These are phyloP conservation scores for Ramaria rubella DNA, from an alignment of 768 basidiomycete species.

Conservation along the genomic window DNA sequence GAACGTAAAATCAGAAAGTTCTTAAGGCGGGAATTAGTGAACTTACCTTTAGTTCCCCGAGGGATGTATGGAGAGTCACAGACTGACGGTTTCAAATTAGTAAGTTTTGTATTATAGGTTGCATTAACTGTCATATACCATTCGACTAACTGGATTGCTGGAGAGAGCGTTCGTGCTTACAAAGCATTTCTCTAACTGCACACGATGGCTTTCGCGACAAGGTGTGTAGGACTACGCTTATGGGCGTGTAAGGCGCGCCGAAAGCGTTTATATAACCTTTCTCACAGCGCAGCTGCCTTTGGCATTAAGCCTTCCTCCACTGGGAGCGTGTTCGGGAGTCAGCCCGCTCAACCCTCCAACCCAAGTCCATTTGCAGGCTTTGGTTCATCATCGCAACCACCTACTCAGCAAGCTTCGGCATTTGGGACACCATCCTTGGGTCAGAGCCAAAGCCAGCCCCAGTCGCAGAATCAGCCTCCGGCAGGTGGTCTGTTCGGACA, in stretches of 20 bases:
- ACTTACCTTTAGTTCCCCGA: slow-evolving; percentile 87
- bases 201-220: slow-evolving; percentile 5
- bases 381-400: slow-evolving; percentile 22
- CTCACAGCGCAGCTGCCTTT: not conserved
- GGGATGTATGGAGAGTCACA: slow-evolving; percentile 90
- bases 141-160: too few species aligned
- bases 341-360: not conserved
- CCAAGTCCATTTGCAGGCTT: not conserved
- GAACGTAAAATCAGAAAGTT: not conserved
- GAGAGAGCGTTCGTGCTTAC: too few species aligned
- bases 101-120: not conserved
- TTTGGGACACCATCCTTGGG: slow-evolving; percentile 11
- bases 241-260: not conserved
- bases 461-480: not conserved
- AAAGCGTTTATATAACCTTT: not conserved
- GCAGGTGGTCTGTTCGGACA: too few species aligned
- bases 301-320: slow-evolving; percentile 1
- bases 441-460: not conserved
- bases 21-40: not conserved
- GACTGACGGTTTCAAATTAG: slow-evolving; percentile 46
- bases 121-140: not conserved
- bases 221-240: not conserved
- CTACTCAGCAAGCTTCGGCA: slow-evolving; percentile 20
- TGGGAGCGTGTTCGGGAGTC: not conserved
- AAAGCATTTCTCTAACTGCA: too few species aligned